Percentiles rank a stretch among this genome's conserved stretches.
phyloP scores from a whole-genome alignment of 2,329 filamentous ascomycete species.

The Pseudonectria foliicola region DNA sequence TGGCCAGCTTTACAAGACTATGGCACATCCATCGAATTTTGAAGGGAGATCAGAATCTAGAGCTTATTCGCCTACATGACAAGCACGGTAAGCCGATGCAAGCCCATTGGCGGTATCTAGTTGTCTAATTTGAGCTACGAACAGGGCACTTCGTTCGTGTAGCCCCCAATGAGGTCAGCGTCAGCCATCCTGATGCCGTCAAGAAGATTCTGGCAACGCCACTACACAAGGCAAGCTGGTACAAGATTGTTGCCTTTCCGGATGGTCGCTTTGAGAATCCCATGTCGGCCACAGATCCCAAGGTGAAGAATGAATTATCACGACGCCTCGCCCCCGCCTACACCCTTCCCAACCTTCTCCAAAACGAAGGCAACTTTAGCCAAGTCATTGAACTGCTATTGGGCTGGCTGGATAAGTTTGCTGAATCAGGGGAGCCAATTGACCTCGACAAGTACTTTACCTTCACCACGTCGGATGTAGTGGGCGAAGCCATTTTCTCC shows the following conservation, averaged over 20 bases:
- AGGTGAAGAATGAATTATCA: slow-evolving; percentile 5
- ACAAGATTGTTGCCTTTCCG: slow-evolving; percentile 6
- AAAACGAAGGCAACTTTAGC: slow-evolving; percentile 4
- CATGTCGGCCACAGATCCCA: slow-evolving; percentile 7
- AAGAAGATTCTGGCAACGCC: slow-evolving; percentile 2
- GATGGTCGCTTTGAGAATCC: slow-evolving; percentile 9
- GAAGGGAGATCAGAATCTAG: slow-evolving; percentile 4
- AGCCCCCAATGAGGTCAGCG: slow-evolving; percentile 38
- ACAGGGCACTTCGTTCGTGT: slow-evolving; percentile 36
- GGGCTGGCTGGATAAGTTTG: slow-evolving; percentile 3
- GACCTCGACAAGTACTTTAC: slow-evolving; percentile 8
- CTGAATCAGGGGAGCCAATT: slow-evolving; percentile 2
- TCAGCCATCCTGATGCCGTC: slow-evolving; percentile 21
- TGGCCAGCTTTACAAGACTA: slow-evolving; percentile 3
- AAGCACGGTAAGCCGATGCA: slow-evolving; percentile 1
- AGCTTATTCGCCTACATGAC: slow-evolving; percentile 1
- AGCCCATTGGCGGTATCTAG: no score
- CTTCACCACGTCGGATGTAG: slow-evolving; percentile 8
- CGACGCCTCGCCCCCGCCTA: slow-evolving; percentile 7
- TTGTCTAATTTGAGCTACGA: background rate
- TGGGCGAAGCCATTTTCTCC: slow-evolving; percentile 8
- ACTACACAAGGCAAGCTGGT: slow-evolving; percentile 10
- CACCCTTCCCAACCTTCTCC: slow-evolving; percentile 4
- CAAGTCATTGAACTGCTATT: slow-evolving; percentile 3
- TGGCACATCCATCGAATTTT: slow-evolving; percentile 4